A percentile compares a stretch with the other conserved stretches of the same genome.
These are phyloP conservation scores for Coffea eugenioides DNA, from an alignment of 257 asterid genomes.

Conservation along the genomic window DNA sequence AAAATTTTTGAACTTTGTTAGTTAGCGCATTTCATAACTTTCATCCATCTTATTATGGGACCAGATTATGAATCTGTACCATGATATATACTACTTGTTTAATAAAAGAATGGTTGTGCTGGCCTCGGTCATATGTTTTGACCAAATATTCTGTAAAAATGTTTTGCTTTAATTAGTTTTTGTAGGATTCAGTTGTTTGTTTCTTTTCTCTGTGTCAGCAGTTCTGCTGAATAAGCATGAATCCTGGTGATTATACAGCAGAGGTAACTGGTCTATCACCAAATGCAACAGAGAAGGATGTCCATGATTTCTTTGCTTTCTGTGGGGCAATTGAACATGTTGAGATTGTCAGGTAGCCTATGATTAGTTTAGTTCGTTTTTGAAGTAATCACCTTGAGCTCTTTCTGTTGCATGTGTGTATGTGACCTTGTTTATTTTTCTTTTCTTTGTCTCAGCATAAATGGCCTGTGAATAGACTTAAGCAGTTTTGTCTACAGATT, in stretches of 20 bases:
- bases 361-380: background rate
- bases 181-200: background rate
- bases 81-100: background rate
- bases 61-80: background rate
- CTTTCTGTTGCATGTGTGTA: background rate
- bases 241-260: conserved; percentile 65
- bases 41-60: background rate
- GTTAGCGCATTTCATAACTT: background rate
- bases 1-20: background rate
- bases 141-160: background rate
- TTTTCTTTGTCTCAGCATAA: background rate
- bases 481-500: background rate
- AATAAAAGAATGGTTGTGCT: background rate
- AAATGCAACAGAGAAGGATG: conserved; percentile 72
- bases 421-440: background rate
- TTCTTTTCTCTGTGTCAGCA: conserved; percentile 10
- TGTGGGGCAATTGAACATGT: conserved; percentile 91
- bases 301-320: conserved; percentile 74
- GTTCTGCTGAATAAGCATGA: conserved; percentile 41
- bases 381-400: background rate
- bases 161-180: background rate
- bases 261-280: conserved; percentile 86
- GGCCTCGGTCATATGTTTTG: background rate
- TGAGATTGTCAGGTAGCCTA: conserved; percentile 71
- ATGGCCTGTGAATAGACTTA: background rate